These are phyloP conservation scores for Sarcomyxa edulis DNA, from an alignment of 768 basidiomycete genomes.

Conservation along the genomic window DNA sequence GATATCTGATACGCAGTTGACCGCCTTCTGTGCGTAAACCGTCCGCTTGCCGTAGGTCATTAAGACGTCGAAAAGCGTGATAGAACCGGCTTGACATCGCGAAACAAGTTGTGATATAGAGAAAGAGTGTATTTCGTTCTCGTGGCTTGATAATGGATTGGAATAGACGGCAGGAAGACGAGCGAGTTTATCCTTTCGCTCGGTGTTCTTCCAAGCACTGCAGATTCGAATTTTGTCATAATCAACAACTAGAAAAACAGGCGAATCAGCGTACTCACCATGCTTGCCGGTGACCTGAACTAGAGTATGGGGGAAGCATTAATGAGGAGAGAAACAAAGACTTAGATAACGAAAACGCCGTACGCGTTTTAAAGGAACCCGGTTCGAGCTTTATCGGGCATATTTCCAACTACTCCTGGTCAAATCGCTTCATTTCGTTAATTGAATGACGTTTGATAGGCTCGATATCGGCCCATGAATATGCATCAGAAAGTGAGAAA, in stretches of 20 bases:
- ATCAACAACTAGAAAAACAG: not conserved
- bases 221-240: slow-evolving; percentile 1
- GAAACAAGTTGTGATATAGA: slow-evolving; percentile 5
- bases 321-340: not conserved
- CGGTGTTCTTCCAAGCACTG: slow-evolving; percentile 6
- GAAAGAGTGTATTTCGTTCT: slow-evolving; percentile 4
- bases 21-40: slow-evolving; percentile 1
- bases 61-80: slow-evolving; percentile 2
- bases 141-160: slow-evolving; percentile 1
- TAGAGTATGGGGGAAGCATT: slow-evolving; percentile 6
- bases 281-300: slow-evolving; percentile 4
- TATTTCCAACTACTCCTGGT: too few species aligned
- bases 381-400: too few species aligned
- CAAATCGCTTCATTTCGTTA: too few species aligned
- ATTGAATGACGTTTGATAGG: too few species aligned
- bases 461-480: too few species aligned
- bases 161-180: slow-evolving; percentile 3
- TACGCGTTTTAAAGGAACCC: too few species aligned
- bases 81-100: not conserved
- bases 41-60: slow-evolving; percentile 4
- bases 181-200: slow-evolving; percentile 3
- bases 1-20: slow-evolving; percentile 2
- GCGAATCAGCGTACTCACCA: slow-evolving; percentile 2
- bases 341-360: too few species aligned
- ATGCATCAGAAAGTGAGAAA: too few species aligned